Percentiles rank a stretch among this genome's conserved stretches.
These are phyloP conservation scores for Globisporangium barbulae DNA, from an alignment of 352 stramenopile genomes.

Conservation along the genomic window DNA sequence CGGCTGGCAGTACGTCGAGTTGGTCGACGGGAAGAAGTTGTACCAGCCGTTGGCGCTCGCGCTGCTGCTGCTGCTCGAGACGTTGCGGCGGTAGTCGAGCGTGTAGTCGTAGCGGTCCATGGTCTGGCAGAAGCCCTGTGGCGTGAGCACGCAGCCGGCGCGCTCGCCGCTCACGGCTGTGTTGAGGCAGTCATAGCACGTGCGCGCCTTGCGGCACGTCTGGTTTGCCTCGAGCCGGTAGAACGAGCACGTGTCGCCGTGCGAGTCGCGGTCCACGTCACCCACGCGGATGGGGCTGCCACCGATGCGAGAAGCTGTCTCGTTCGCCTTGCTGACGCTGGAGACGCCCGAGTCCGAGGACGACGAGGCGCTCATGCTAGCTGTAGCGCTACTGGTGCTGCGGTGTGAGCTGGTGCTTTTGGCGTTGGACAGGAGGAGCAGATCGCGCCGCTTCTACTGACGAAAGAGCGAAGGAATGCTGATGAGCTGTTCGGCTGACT, in stretches of 20 bases:
- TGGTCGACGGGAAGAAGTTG: slow-evolving; percentile 65
- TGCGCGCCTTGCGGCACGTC: slow-evolving; percentile 53
- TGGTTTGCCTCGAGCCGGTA: slow-evolving; percentile 35
- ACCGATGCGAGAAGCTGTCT: not conserved
- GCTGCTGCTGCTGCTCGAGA: slow-evolving; percentile 29
- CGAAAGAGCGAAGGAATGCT: not conserved
- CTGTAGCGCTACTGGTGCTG: not conserved
- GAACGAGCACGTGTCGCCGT: slow-evolving; percentile 62
- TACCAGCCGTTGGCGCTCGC: slow-evolving; percentile 34
- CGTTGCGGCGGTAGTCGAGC: slow-evolving; percentile 60
- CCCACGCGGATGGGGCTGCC: slow-evolving; percentile 19
- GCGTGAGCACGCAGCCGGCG: slow-evolving; percentile 49
- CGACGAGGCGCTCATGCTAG: slow-evolving; percentile 13
- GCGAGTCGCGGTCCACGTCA: slow-evolving; percentile 38
- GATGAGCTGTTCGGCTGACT: slow-evolving; percentile 1
- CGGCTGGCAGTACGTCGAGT: slow-evolving; percentile 62
- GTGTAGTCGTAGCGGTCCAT: slow-evolving; percentile 45
- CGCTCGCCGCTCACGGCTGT: slow-evolving; percentile 25
- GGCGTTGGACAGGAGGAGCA: not conserved
- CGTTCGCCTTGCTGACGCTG: slow-evolving; percentile 19
- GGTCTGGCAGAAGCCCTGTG: slow-evolving; percentile 51
- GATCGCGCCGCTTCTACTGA: not conserved
- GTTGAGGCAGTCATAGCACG: slow-evolving; percentile 75
- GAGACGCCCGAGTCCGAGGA: slow-evolving; percentile 13
- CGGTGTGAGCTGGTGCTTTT: not conserved